Conservation (phyloP, 352 stramenopile genomes). For the Hyaloperonospora arabidopsidis region DNA sequence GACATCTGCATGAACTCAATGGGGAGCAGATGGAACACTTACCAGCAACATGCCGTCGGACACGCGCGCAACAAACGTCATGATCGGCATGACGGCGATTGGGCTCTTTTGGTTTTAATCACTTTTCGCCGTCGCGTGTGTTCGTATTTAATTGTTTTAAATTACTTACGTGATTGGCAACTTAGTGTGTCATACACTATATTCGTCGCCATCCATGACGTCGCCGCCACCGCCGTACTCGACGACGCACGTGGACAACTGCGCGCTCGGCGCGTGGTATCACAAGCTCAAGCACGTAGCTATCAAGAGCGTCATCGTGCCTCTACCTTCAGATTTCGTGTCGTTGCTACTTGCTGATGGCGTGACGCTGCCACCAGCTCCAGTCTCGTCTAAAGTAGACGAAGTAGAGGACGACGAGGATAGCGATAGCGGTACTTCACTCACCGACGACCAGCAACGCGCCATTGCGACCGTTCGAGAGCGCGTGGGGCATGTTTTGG, state of each 20-base stretch:
- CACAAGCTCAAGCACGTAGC: conserved; percentile 43
- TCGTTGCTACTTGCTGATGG: conserved; percentile 58
- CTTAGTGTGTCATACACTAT: conserved; percentile 1
- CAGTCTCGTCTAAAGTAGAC: conserved; percentile 18
- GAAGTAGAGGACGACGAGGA: conserved; percentile 21
- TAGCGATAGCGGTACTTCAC: conserved; percentile 7
- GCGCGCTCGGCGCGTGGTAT: conserved; percentile 71
- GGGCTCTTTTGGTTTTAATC: no score
- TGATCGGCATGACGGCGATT: conserved; percentile 80
- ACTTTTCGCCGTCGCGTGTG: no score
- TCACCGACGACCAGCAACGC: conserved; percentile 17
- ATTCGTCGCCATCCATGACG: conserved; percentile 4
- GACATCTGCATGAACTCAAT: not conserved
- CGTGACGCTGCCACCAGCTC: conserved; percentile 38
- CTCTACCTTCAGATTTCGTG: conserved; percentile 48
- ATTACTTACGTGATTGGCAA: no score
- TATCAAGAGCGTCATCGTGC: conserved; percentile 55
- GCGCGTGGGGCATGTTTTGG: conserved; percentile 62
- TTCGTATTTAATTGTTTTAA: conserved; percentile 9
- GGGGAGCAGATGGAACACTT: conserved; percentile 3
- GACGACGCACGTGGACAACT: conserved; percentile 69
- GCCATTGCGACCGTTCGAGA: conserved; percentile 36
- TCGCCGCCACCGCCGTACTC: conserved; percentile 38
- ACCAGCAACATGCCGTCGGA: conserved; percentile 91
- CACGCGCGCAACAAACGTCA: conserved; percentile 91